phyloP scores from a whole-genome alignment of 257 asterid genomes.

The Coffea eugenioides region DNA sequence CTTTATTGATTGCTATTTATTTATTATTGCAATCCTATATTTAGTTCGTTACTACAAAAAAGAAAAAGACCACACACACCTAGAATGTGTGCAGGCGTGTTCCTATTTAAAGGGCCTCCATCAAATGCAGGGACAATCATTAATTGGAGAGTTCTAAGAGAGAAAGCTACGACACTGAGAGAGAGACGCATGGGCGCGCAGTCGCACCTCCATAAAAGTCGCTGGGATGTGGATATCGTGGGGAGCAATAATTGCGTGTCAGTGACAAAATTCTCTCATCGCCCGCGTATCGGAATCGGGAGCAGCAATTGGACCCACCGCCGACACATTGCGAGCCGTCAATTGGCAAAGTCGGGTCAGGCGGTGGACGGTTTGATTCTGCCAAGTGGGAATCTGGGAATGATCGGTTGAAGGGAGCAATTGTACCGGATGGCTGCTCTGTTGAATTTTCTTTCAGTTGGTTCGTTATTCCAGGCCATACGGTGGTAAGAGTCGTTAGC shows the following conservation, averaged over 20 bases:
- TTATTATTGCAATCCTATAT: not conserved
- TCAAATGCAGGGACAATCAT: not conserved
- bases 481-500: too few relatives aligned
- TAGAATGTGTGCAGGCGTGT: not conserved
- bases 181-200: slow-evolving; percentile 1
- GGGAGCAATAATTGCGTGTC: not conserved
- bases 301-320: not conserved
- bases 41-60: not conserved
- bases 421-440: not conserved
- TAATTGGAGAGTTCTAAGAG: not conserved
- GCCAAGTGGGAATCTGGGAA: slow-evolving; percentile 6
- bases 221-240: not conserved
- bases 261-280: not conserved
- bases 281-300: not conserved
- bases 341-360: not conserved
- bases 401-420: slow-evolving; percentile 2
- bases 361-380: not conserved
- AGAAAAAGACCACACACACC: not conserved
- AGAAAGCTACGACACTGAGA: not conserved
- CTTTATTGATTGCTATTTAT: not conserved
- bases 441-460: too few relatives aligned
- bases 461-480: too few relatives aligned
- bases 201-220: slow-evolving; percentile 22
- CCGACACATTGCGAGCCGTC: not conserved
- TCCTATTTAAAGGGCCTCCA: not conserved